phyloP scores from a whole-genome alignment of 768 basidiomycete genomes.

The Lactarius akahatsu region DNA sequence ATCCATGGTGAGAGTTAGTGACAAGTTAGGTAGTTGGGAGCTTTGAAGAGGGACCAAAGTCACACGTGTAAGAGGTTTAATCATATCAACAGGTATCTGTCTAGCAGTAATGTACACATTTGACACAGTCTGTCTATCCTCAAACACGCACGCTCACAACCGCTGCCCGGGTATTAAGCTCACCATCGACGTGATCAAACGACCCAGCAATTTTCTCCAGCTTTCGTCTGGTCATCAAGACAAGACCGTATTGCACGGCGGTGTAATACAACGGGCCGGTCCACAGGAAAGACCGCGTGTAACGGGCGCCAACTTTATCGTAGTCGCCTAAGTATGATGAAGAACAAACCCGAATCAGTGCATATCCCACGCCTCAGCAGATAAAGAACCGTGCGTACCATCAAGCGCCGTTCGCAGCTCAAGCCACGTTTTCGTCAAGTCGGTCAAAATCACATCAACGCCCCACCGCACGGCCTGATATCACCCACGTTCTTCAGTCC shows the following conservation, averaged over 20 bases:
- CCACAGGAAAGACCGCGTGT: conserved; percentile 31
- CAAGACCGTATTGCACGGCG: conserved; percentile 14
- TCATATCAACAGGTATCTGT: neutral
- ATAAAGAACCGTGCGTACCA: conserved; percentile 14
- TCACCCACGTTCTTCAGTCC: conserved; percentile 34
- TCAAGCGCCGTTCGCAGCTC: conserved; percentile 38
- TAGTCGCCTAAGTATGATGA: conserved; percentile 25
- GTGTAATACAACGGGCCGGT: conserved; percentile 26
- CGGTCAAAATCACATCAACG: conserved; percentile 48
- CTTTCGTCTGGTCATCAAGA: neutral
- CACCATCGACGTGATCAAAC: conserved; percentile 20
- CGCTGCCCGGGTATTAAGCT: neutral
- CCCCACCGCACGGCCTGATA: conserved; percentile 59
- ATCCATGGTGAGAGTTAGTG: conserved; percentile 12
- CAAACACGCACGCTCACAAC: conserved; percentile 21
- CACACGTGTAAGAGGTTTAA: neutral
- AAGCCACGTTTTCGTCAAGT: conserved; percentile 43
- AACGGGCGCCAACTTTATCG: conserved; percentile 27
- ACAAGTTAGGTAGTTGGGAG: neutral
- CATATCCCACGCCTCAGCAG: conserved; percentile 5
- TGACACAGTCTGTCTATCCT: neutral
- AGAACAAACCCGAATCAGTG: neutral
- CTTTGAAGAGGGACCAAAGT: neutral
- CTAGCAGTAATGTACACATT: too few relatives aligned
- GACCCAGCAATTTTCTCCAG: conserved; percentile 29